Evolutionary conservation across 441 rosid species (phyloP), one percentile per base, ranked within the genome.

Genomic region (Breynia disticha): DNA sequence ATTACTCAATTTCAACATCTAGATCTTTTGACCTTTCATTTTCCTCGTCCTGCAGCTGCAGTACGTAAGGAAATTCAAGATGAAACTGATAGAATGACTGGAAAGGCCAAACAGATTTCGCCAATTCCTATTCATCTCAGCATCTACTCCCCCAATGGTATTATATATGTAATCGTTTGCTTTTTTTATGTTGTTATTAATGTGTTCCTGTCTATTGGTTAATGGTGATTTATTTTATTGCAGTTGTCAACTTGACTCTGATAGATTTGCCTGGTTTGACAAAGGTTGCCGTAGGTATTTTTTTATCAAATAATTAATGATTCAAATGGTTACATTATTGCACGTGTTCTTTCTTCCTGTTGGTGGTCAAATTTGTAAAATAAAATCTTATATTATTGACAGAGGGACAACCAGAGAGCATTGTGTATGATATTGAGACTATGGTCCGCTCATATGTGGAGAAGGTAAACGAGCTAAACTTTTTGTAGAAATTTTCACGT

Each of bases 361-460:
- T 48, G 11, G 18, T 53, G n/a, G n/a, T n/a, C n/a, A n/a, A 39
- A 51, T 37, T 57, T 63, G 20, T 45, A 15, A 57, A 38, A 54
- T 62, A 32, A 50, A 52, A 38, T 20, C 54, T 12, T 56, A 52
- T 67, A 43, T 58, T 65, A 15, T 54, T 52, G 54, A 3, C 76
- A 88, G 97, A 85, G 80, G 95, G 97, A 42, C 97, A 88, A 56
- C 86, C 90, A 0, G 87, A 83, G 48, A 82, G 77, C 54, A 71
- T 89, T 48, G 97, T 71, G 56, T 75, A 77, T 59, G 95, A 86
- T 60, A 89, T 86, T 15, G 95, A 89, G 57, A 54, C 48, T 59
- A 88, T 88, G 97, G 97, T 89, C 66, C 87, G 72, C 54, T 78
- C 90, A 19, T 89, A 89, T 46, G 80, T 89, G 67, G 87, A 79